A percentile compares a stretch with the other conserved stretches of the same genome.
phyloP scores from a whole-genome alignment of 495 filamentous ascomycete genomes.

The Aspergillus campestris region DNA sequence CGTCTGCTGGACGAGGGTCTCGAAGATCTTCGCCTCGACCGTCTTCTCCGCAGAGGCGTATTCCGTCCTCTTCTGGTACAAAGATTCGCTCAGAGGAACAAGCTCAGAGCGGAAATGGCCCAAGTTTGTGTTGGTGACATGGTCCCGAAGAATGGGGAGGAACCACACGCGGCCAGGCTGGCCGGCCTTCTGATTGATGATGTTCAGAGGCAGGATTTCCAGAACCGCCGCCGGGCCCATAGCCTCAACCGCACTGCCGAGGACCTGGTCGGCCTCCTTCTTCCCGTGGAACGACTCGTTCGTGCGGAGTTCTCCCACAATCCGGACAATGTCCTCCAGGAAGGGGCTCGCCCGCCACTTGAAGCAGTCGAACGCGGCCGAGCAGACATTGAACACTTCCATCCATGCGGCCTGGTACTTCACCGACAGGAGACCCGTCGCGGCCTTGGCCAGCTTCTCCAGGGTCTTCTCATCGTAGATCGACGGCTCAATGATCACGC shows the following conservation, averaged over 20 bases:
- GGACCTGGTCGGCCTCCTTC: conserved; percentile 84
- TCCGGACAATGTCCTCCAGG: conserved; percentile 61
- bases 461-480: conserved; percentile 80
- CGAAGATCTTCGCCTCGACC: conserved; percentile 93
- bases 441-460: conserved; percentile 59
- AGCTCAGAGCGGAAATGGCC: conserved; percentile 77
- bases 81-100: conserved; percentile 77
- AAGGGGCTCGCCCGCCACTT: conserved; percentile 75
- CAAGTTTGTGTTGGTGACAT: conserved; percentile 75
- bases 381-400: conserved; percentile 86
- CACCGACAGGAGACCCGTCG: conserved; percentile 66
- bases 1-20: conserved; percentile 89
- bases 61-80: conserved; percentile 82
- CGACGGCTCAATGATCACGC: conserved; percentile 75
- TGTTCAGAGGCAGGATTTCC: conserved; percentile 73
- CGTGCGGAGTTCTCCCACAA: conserved; percentile 76
- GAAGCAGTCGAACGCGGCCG: conserved; percentile 79
- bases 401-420: conserved; percentile 93
- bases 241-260: conserved; percentile 74
- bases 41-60: conserved; percentile 73
- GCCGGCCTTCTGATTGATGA: conserved; percentile 62
- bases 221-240: conserved; percentile 84
- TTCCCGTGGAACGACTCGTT: conserved; percentile 89
- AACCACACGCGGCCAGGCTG: conserved; percentile 89
- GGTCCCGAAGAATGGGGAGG: conserved; percentile 78